A percentile compares a stretch with the other conserved stretches of the same genome.
phyloP scores from a whole-genome alignment of 306 rosid genomes.

The Canavalia ensiformis region DNA sequence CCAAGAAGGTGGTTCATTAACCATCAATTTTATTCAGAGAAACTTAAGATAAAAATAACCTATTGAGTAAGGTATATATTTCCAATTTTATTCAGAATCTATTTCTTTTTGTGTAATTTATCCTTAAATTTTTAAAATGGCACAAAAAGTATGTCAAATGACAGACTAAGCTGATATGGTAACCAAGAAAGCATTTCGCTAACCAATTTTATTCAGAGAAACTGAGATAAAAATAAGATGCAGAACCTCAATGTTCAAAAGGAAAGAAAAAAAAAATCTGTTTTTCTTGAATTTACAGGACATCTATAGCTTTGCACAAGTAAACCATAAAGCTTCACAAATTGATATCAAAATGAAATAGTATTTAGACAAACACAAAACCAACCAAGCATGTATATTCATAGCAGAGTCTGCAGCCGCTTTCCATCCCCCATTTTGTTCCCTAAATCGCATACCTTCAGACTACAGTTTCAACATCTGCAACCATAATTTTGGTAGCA shows the following conservation, averaged over 20 bases:
- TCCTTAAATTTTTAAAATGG: constrained; percentile 29
- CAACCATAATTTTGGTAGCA: constrained; percentile 30
- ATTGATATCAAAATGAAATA: constrained; percentile 23
- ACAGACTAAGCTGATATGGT: constrained; percentile 12
- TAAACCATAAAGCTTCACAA: constrained; percentile 9
- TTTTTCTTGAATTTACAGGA: neutral
- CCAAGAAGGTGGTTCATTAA: constrained; percentile 27
- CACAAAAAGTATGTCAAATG: constrained; percentile 16
- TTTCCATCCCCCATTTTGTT: neutral
- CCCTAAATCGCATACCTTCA: constrained; percentile 4
- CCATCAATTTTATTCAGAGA: neutral
- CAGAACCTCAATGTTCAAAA: neutral
- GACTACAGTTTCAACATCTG: constrained; percentile 20
- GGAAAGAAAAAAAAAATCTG: neutral
- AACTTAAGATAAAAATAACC: constrained; percentile 6
- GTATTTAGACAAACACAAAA: constrained; percentile 12
- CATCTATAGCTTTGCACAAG: neutral
- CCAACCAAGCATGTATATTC: neutral
- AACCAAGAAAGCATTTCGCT: constrained; percentile 21
- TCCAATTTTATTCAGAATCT: constrained; percentile 2
- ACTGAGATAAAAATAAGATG: neutral
- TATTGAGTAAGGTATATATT: neutral
- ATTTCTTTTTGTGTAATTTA: constrained; percentile 19
- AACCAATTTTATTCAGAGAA: constrained; percentile 23
- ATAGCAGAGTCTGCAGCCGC: constrained; percentile 12